Evolutionary conservation across 108 stramenopile species (phyloP), one percentile per base, ranked within the genome.

Genomic region (Fragilariopsis cylindrus): DNA sequence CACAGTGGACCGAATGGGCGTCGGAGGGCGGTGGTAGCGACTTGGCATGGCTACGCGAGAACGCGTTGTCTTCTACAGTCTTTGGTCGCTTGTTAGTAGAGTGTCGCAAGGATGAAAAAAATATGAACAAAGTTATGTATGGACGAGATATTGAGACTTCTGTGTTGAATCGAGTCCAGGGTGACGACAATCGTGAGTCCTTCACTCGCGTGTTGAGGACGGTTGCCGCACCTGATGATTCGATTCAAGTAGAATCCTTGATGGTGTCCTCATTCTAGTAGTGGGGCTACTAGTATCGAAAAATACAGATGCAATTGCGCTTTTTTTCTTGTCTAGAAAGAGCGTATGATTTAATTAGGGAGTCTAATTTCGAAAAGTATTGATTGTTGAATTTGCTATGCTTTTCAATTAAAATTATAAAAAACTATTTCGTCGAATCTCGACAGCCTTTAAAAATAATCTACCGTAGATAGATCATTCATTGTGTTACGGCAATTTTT

Each of bases 31-130:
- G 69, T 15, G 46, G 58, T 3, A 52, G 48, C 1, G 65, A 68
- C 21, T 44, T 76, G 76, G 43, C 7, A 11, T 56, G 68, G 4
- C 45, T 72, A 16, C 49, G 42, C 5, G 60, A 45, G 9, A 47
- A 57, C 4, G 46, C 56, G 5, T 47, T 57, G 8, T 54, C 42
- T 8, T 42, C 49, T 6, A 83, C 82, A 1, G 66, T 76, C n/a
- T 83, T 83, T 78, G 82, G 82, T 6, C 41, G 55, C 15, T 42
- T 83, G 56, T 45, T 78, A 44, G 13, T 56, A 15, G 82, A 83
- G 49, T 77, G 73, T 54, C 75, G 75, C 49, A 69, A 69, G 58
- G 78, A 79, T 42, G 21, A 57, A 1, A 30, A 30, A 30, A 58
- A 18, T 67, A 79, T 79, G 78, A 47, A 53, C 16, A 11, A 40